Conservation (phyloP, 352 stramenopile genomes). For the Pythium volutum region DNA sequence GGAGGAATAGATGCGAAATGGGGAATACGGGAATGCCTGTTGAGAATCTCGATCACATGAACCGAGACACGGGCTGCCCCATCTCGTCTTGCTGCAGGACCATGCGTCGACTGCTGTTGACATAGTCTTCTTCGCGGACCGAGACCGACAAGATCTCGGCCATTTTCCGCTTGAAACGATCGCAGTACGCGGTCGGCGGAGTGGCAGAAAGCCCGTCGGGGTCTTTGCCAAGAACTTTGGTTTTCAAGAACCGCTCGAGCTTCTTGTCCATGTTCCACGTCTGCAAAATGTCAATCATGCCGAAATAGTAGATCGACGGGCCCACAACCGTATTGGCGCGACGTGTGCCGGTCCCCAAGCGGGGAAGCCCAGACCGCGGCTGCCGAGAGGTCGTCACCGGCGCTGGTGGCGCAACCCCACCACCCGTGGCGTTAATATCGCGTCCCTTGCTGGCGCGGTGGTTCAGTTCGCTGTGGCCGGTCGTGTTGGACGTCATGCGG, state of each 20-base stretch:
- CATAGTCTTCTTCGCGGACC: constrained; percentile 58
- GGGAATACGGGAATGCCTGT: background rate
- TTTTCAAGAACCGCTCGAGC: constrained; percentile 86
- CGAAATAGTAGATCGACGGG: constrained; percentile 87
- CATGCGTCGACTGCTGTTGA: constrained; percentile 27
- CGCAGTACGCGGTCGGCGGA: constrained; percentile 78
- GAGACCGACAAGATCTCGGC: constrained; percentile 77
- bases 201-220: constrained; percentile 77
- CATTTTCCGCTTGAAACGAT: constrained; percentile 89
- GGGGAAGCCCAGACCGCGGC: constrained; percentile 37
- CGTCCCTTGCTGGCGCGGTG: constrained; percentile 29
- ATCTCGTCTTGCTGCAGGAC: constrained; percentile 7
- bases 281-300: constrained; percentile 87
- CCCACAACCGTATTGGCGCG: constrained; percentile 86
- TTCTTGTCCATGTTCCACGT: constrained; percentile 91
- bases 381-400: background rate
- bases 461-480: constrained; percentile 28
- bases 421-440: background rate
- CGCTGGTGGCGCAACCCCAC: background rate
- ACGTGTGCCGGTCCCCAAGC: constrained; percentile 63
- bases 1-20: background rate
- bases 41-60: constrained; percentile 19
- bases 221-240: constrained; percentile 78
- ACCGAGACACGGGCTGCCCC: constrained; percentile 14
- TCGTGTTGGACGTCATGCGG: constrained; percentile 15